Conservation (phyloP, 192 early-diverging fungal species). For the Tieghemiomyces parasiticus region DNA sequence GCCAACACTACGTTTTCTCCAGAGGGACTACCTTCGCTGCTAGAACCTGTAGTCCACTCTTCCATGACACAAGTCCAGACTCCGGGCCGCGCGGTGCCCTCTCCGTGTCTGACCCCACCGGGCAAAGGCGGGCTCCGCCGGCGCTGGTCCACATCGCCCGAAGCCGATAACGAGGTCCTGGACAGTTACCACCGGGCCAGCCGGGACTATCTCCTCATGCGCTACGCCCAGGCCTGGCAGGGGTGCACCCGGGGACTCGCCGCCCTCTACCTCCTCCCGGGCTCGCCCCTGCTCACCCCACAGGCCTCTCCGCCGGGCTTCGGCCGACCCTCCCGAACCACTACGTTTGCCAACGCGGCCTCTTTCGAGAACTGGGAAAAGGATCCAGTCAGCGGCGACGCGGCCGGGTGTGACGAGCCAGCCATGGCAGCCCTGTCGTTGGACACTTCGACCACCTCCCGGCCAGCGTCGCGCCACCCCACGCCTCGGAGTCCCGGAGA, state of each 20-base stretch:
- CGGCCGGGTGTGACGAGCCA: background rate
- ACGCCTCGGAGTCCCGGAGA: background rate
- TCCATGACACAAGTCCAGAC: too few species aligned
- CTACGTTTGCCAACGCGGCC: background rate
- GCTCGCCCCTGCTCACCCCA: background rate
- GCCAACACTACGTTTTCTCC: too few species aligned
- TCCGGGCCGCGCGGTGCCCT: too few species aligned
- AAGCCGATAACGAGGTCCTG: too few species aligned
- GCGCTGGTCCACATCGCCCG: too few species aligned
- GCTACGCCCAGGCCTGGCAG: slow-evolving; percentile 4
- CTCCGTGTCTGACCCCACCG: too few species aligned
- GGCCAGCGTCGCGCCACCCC: too few species aligned
- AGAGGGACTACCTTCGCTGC: too few species aligned
- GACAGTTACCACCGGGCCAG: slow-evolving; percentile 8
- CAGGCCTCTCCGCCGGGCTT: background rate
- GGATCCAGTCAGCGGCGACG: background rate
- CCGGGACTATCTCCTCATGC: slow-evolving; percentile 1
- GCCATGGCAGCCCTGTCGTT: background rate
- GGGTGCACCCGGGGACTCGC: background rate
- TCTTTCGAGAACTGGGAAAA: background rate
- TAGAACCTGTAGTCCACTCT: too few species aligned
- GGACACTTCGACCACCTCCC: too few species aligned
- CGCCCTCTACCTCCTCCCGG: background rate
- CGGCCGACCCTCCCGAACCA: background rate
- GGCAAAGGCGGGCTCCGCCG: too few species aligned